Percentiles rank a stretch among this genome's conserved stretches.
Evolutionary conservation across 306 rosid genomes (phyloP).

Genomic region (Senna tora): DNA sequence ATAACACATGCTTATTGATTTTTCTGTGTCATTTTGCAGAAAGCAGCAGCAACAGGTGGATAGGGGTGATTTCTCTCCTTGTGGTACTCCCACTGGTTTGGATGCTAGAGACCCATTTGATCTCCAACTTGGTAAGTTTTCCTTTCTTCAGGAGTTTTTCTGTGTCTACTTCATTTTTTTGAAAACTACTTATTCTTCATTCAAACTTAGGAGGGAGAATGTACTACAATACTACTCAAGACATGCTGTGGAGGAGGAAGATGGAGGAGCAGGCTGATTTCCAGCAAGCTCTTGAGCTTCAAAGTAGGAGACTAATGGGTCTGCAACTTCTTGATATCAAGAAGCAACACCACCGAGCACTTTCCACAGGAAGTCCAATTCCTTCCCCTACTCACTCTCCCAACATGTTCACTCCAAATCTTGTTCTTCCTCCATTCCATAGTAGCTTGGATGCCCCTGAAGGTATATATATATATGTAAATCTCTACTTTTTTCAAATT

Average conservation of each 20-base stretch:
- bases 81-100: slow-evolving; percentile 89
- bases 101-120: slow-evolving; percentile 83
- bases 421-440: slow-evolving; percentile 56
- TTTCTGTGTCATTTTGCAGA: slow-evolving; percentile 52
- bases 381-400: slow-evolving; percentile 84
- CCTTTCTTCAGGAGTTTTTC: background rate
- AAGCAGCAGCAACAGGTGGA: slow-evolving; percentile 77
- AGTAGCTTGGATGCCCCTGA: slow-evolving; percentile 52
- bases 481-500: slow-evolving; percentile 4
- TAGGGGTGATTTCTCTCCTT: slow-evolving; percentile 87
- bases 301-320: slow-evolving; percentile 81
- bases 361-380: slow-evolving; percentile 70
- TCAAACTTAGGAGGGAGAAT: slow-evolving; percentile 63
- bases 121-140: slow-evolving; percentile 75
- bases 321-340: slow-evolving; percentile 91
- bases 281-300: slow-evolving; percentile 88
- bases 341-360: slow-evolving; percentile 75
- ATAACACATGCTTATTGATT: background rate
- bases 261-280: slow-evolving; percentile 90
- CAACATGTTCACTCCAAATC: slow-evolving; percentile 54
- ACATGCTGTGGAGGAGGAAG: slow-evolving; percentile 89
- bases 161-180: background rate
- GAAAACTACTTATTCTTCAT: background rate
- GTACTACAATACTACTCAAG: slow-evolving; percentile 75
- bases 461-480: slow-evolving; percentile 39